Evolutionary conservation across 164 flowering plant genomes (phyloP).

Genomic region (Houttuynia cordata): DNA sequence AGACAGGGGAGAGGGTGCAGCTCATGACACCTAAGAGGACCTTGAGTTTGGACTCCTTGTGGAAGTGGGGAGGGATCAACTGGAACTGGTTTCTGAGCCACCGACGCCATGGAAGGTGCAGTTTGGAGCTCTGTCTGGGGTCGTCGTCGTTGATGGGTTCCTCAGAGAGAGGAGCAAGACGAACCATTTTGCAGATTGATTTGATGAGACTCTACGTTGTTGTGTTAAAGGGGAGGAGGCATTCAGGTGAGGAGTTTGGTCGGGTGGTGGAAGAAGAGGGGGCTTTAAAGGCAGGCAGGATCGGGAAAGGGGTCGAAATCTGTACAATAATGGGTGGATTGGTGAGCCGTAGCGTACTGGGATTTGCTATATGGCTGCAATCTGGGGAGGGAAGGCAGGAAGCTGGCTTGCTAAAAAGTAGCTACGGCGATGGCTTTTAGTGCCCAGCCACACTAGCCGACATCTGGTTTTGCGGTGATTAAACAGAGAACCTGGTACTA

Average conservation of each 20-base stretch:
- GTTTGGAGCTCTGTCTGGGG: constrained; percentile 15
- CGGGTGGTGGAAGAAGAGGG: neutral
- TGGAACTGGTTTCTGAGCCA: constrained; percentile 47
- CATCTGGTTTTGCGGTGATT: too few relatives aligned
- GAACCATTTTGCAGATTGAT: neutral
- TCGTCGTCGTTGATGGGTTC: constrained; percentile 48
- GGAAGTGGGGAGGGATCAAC: constrained; percentile 37
- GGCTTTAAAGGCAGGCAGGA: constrained; percentile 14
- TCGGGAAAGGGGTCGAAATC: constrained; percentile 7
- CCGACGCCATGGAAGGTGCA: constrained; percentile 27
- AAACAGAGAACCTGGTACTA: too few relatives aligned
- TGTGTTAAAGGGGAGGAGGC: too few relatives aligned
- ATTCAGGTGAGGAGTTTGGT: neutral
- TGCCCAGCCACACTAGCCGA: too few relatives aligned
- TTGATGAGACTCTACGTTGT: too few relatives aligned
- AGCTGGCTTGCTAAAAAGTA: too few relatives aligned
- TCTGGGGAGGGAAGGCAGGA: too few relatives aligned
- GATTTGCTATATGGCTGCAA: too few relatives aligned
- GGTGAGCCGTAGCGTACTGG: too few relatives aligned
- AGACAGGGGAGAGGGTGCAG: constrained; percentile 72
- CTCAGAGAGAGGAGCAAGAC: constrained; percentile 65
- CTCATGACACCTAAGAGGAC: constrained; percentile 61
- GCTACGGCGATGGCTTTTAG: too few relatives aligned
- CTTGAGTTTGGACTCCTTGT: constrained; percentile 54
- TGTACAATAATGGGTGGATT: neutral